Evolutionary conservation across 192 early-diverging fungal genomes (phyloP), one percentile per base, ranked within the genome.

Genomic region (Diversispora epigaea): DNA sequence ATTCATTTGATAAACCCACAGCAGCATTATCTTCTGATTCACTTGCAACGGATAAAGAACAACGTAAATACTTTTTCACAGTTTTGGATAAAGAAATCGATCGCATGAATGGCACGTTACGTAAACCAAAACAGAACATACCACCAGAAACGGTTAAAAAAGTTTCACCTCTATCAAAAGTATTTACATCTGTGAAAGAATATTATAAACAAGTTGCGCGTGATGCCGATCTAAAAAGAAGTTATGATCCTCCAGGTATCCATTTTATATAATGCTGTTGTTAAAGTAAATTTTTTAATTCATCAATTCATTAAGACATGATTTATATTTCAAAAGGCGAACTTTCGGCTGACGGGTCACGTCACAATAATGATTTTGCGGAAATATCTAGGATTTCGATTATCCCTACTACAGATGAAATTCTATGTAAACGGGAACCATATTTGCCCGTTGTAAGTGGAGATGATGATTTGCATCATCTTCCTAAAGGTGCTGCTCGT

Each of bases 321-420:
- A 2, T 32, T 32, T 32, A 32, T 32, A 32, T 32, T 32, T 2
- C 25, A 32, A 44, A 57, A 44, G 86, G 86, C 0, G 49, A 67
- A 0, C 70, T 85, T 1, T 84, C 83, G 0, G 8, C 62, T 9
- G 1, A 74, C 22, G 83, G 83, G 1, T 79, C 73, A 3, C 75
- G 86, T 2, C 87, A 90, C 68, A 84, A 87, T 79, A 90, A 90
- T 73, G 87, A 90, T 72, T 39, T 44, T 9, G 6, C 46, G 15
- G 78, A 84, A 8, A 80, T 89, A 56, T 21, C 73, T 8, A 55
- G 83, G 5, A 85, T 90, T 50, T 65, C 62, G 1, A 74, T 90
- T 9, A 78, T 89, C 11, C 89, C 89, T 11, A 88, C 89, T 4
- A 57, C 80, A 45, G 56, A 77, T 6, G 89, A 90, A 70, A 85